Evolutionary conservation across 441 rosid genomes (phyloP).

Genomic region (Euphorbia schlechtendalii): DNA sequence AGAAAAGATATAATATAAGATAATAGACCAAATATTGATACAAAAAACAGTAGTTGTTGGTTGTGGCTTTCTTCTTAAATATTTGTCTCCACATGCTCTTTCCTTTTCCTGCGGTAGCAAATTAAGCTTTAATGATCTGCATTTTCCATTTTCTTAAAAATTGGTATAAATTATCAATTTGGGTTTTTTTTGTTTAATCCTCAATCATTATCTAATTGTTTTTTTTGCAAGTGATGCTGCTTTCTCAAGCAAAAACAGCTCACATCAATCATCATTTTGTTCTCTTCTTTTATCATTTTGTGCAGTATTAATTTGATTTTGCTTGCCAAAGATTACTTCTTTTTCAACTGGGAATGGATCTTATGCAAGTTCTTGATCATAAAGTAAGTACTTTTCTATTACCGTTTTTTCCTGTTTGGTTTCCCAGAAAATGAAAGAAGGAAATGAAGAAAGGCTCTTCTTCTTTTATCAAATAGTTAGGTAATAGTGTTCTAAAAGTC

Average conservation of each 20-base stretch:
- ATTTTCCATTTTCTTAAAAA: too few species aligned
- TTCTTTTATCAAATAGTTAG: too few species aligned
- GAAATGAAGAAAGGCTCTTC: too few species aligned
- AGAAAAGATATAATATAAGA: background rate
- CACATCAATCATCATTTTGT: slow-evolving; percentile 25
- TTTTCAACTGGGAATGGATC: background rate
- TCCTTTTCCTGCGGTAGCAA: slow-evolving; percentile 27
- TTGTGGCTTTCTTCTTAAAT: background rate
- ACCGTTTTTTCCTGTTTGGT: too few species aligned
- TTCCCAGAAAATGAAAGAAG: too few species aligned
- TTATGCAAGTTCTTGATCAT: slow-evolving; percentile 2
- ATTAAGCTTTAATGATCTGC: too few species aligned
- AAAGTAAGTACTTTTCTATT: slow-evolving; percentile 19
- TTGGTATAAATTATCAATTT: background rate
- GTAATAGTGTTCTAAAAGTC: too few species aligned
- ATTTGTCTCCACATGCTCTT: slow-evolving; percentile 37
- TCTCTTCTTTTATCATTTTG: slow-evolving; percentile 13
- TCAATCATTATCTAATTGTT: slow-evolving; percentile 22
- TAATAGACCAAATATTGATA: background rate
- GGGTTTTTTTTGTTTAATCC: slow-evolving; percentile 10
- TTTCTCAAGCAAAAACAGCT: slow-evolving; percentile 44
- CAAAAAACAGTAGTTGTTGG: background rate
- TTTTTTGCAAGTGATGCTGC: slow-evolving; percentile 36
- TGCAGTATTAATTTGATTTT: too few species aligned
- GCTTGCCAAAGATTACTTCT: too few species aligned